These are phyloP conservation scores for Austroboletus novae-zelandiae DNA, from an alignment of 1,284 basidiomycete genomes.

Conservation along the genomic window DNA sequence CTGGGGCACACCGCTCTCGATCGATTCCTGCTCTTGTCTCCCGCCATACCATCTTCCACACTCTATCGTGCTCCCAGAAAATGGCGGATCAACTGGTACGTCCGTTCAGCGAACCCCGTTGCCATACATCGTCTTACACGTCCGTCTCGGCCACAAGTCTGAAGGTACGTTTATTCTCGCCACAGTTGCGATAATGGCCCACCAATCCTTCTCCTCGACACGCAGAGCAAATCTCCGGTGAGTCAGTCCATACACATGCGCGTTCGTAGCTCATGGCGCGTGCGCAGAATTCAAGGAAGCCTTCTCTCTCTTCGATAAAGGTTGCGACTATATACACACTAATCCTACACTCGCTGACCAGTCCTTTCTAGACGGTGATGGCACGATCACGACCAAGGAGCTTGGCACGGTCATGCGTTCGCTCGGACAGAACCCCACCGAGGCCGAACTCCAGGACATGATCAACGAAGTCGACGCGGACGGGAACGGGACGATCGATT, in stretches of 20 bases:
- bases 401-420: slow-evolving; percentile 98
- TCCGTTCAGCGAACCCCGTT: slow-evolving; percentile 19
- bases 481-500: slow-evolving; percentile 90
- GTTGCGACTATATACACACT: slow-evolving; percentile 42
- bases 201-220: background rate
- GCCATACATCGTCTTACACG: slow-evolving; percentile 7
- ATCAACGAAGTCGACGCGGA: slow-evolving; percentile 89
- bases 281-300: slow-evolving; percentile 81
- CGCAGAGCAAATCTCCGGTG: slow-evolving; percentile 70
- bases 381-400: slow-evolving; percentile 94
- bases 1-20: slow-evolving; percentile 1
- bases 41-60: background rate
- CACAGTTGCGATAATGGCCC: background rate
- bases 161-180: slow-evolving; percentile 48
- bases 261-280: slow-evolving; percentile 17
- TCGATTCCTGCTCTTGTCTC: background rate
- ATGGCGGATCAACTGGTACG: slow-evolving; percentile 74
- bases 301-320: slow-evolving; percentile 92
- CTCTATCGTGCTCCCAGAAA: slow-evolving; percentile 14
- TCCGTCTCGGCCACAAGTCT: slow-evolving; percentile 41
- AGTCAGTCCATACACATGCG: slow-evolving; percentile 20
- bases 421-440: slow-evolving; percentile 94
- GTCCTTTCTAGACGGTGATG: slow-evolving; percentile 77
- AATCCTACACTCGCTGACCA: slow-evolving; percentile 20
- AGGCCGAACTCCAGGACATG: slow-evolving; percentile 96